phyloP scores from a whole-genome alignment of 306 rosid species.

The Gastrolobium villosum region DNA sequence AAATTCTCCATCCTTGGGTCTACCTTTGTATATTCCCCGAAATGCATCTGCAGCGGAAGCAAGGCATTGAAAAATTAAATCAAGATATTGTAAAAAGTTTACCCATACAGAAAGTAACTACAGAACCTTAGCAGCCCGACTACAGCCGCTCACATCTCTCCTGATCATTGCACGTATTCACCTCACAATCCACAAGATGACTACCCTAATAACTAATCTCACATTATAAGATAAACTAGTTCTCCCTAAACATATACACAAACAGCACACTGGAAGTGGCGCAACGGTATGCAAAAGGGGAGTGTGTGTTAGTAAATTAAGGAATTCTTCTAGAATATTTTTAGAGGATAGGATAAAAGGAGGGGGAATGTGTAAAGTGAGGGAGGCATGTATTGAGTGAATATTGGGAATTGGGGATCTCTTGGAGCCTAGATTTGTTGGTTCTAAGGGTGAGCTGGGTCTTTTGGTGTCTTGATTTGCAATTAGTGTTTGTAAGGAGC shows the following conservation, averaged over 20 bases:
- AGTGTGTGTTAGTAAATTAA: too few species aligned
- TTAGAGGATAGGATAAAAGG: too few species aligned
- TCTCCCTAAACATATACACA: background rate
- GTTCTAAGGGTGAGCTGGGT: too few species aligned
- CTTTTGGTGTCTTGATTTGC: too few species aligned
- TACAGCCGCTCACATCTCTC: background rate
- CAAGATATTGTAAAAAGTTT: constrained; percentile 23
- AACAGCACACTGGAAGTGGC: background rate
- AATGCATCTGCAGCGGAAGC: constrained; percentile 72
- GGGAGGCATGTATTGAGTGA: too few species aligned
- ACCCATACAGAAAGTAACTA: background rate
- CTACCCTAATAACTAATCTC: constrained; percentile 21
- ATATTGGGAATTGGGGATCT: too few species aligned
- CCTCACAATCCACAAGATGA: background rate
- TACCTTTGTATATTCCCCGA: constrained; percentile 73
- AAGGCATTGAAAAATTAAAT: constrained; percentile 33
- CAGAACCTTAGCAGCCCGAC: constrained; percentile 1
- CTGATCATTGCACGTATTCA: background rate
- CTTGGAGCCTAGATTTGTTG: too few species aligned
- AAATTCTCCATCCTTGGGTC: constrained; percentile 57
- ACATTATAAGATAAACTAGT: background rate
- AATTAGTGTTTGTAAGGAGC: too few species aligned
- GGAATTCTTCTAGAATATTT: too few species aligned
- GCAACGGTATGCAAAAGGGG: too few species aligned
- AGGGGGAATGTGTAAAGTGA: too few species aligned